These are phyloP conservation scores for Leucocoprinus leucothites DNA, from an alignment of 768 basidiomycete genomes.

Conservation along the genomic window DNA sequence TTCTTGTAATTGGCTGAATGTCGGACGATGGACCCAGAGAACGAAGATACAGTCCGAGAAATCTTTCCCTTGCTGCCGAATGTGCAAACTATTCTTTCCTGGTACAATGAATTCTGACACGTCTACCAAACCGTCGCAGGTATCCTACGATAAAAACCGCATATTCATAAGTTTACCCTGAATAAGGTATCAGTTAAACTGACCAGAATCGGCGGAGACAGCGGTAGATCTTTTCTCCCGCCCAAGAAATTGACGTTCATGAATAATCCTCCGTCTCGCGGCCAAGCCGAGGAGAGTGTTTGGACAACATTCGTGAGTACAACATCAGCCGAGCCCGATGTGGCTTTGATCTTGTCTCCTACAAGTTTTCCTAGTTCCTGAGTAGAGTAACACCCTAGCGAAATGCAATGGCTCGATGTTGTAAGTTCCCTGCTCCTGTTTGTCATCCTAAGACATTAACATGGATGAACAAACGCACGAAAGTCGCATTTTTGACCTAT, in stretches of 20 bases:
- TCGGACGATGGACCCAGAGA: conserved; percentile 50
- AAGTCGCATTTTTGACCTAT: conserved; percentile 18
- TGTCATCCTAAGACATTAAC: not conserved
- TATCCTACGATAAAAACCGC: conserved; percentile 29
- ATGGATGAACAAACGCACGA: conserved; percentile 26
- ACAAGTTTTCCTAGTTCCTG: conserved; percentile 16
- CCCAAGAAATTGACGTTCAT: conserved; percentile 32
- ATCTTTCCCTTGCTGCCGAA: conserved; percentile 37
- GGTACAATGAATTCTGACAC: conserved; percentile 39
- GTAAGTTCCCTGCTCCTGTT: conserved; percentile 24
- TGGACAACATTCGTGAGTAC: conserved; percentile 13
- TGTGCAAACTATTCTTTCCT: conserved; percentile 41
- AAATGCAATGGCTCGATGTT: conserved; percentile 36
- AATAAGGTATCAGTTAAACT: conserved; percentile 3
- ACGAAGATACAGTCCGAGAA: conserved; percentile 43
- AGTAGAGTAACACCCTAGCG: conserved; percentile 41
- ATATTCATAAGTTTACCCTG: not conserved
- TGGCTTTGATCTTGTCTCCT: conserved; percentile 17
- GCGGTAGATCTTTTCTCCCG: conserved; percentile 26
- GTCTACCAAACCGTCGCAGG: conserved; percentile 48
- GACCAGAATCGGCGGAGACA: conserved; percentile 42
- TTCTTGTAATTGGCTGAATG: conserved; percentile 37
- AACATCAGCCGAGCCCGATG: conserved; percentile 8
- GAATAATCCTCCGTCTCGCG: conserved; percentile 28
- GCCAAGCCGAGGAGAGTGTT: conserved; percentile 40